These are phyloP conservation scores for Stenocarpella maydis DNA, from an alignment of 2,329 filamentous ascomycete species.

Conservation along the genomic window DNA sequence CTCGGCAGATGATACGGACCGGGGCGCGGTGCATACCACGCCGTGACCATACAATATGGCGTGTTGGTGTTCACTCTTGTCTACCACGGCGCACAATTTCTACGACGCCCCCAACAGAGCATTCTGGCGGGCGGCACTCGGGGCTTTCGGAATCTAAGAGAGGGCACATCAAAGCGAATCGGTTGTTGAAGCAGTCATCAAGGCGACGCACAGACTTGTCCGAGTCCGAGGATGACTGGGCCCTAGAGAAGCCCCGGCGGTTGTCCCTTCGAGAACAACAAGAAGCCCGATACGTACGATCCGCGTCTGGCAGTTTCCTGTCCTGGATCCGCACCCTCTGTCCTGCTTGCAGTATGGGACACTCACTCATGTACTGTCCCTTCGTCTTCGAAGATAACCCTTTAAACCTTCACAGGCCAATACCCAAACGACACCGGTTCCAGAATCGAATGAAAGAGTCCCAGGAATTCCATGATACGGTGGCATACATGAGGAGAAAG, in stretches of 20 bases:
- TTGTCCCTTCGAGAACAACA: neutral
- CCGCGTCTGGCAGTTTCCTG: accelerated
- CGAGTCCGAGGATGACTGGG: neutral
- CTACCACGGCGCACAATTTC: neutral
- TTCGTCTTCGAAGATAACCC: neutral
- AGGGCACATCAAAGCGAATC: neutral
- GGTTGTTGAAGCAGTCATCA: too few species aligned
- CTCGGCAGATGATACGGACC: neutral
- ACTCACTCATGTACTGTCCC: neutral
- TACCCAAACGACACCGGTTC: accelerated
- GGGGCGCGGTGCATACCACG: neutral
- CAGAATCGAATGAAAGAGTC: accelerated
- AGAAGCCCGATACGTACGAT: neutral
- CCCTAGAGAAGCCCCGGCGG: neutral
- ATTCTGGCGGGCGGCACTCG: neutral
- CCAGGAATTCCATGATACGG: neutral
- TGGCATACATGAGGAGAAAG: neutral
- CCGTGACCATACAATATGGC: neutral
- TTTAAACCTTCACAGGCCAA: accelerated
- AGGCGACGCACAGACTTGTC: neutral
- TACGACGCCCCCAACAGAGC: neutral
- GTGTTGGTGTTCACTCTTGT: neutral
- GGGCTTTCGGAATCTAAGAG: too few species aligned
- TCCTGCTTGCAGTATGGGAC: neutral
- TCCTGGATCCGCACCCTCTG: accelerated